These are phyloP conservation scores for Macrophomina pseudophaseolina DNA, from an alignment of 2,329 filamentous ascomycete genomes.

Conservation along the genomic window DNA sequence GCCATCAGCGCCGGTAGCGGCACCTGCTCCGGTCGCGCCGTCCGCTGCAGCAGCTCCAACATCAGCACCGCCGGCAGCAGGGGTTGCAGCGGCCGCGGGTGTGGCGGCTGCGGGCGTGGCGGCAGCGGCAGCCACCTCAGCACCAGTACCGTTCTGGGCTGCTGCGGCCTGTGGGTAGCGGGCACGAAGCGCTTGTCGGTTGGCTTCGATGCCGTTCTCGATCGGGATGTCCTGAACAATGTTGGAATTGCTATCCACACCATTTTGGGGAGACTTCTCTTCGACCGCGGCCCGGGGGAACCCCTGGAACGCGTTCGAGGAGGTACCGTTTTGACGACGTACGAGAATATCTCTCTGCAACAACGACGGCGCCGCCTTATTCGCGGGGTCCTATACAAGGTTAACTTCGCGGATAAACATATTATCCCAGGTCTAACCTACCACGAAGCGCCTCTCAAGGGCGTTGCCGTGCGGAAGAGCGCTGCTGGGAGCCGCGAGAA, in stretches of 20 bases:
- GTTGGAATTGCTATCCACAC: slow-evolving; percentile 9
- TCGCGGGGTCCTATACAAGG: background rate
- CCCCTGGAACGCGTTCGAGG: slow-evolving; percentile 13
- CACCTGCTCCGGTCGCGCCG: background rate
- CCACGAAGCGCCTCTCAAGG: slow-evolving; percentile 12
- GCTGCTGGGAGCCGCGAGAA: slow-evolving; percentile 1
- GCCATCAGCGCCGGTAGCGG: background rate
- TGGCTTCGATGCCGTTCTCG: slow-evolving; percentile 10
- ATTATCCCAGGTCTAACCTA: background rate
- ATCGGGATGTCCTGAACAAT: background rate
- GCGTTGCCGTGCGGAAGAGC: slow-evolving; percentile 10
- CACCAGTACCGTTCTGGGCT: background rate
- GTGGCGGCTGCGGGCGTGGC: background rate
- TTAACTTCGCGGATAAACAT: background rate
- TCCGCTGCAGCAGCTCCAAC: background rate
- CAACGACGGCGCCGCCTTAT: background rate
- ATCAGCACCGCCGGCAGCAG: background rate
- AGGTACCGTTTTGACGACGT: slow-evolving; percentile 8
- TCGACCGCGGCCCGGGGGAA: slow-evolving; percentile 3
- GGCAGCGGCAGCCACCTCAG: background rate
- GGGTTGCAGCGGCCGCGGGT: background rate
- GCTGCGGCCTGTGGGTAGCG: background rate
- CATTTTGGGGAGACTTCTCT: background rate
- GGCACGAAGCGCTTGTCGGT: slow-evolving; percentile 7
- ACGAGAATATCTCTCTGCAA: background rate